phyloP scores from a whole-genome alignment of 2,329 filamentous ascomycete genomes.

The Cytospora mali region DNA sequence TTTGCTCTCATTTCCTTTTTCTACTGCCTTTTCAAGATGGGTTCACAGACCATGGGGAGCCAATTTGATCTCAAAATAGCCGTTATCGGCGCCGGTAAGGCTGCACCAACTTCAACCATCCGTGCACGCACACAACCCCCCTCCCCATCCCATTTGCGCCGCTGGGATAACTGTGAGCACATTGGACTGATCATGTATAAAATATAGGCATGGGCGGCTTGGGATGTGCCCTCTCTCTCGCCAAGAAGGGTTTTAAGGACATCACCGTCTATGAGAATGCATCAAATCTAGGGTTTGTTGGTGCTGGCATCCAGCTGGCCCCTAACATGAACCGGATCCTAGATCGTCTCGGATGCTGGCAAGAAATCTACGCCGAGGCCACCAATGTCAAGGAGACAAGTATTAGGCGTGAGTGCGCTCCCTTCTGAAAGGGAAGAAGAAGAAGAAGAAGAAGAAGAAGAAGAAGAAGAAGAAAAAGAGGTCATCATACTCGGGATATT shows the following conservation, averaged over 20 bases:
- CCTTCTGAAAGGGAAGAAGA: too few relatives aligned
- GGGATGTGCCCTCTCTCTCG: conserved; percentile 70
- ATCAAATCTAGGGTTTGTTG: conserved; percentile 75
- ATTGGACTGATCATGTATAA: conserved; percentile 2
- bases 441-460: too few relatives aligned
- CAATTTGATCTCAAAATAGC: conserved; percentile 36
- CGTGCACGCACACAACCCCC: not conserved
- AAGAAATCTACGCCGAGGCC: conserved; percentile 68
- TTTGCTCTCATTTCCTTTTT: not conserved
- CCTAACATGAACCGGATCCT: conserved; percentile 81
- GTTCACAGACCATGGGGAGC: conserved; percentile 13
- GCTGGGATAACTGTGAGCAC: not conserved
- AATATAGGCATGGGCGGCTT: conserved; percentile 77
- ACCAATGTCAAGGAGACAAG: conserved; percentile 72
- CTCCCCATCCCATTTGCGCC: not conserved
- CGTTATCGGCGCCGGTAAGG: conserved; percentile 39
- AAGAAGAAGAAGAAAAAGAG: too few relatives aligned
- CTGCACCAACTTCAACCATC: not conserved
- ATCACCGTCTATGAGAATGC: conserved; percentile 77
- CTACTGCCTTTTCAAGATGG: conserved; percentile 4
- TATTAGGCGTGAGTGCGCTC: conserved; percentile 61
- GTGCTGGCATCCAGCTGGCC: conserved; percentile 81
- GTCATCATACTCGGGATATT: not conserved
- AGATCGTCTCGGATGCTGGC: conserved; percentile 73
- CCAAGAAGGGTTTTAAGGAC: conserved; percentile 73